Evolutionary conservation across 805 yeast genomes (phyloP).

Genomic region (Tetrapisispora phaffii): DNA sequence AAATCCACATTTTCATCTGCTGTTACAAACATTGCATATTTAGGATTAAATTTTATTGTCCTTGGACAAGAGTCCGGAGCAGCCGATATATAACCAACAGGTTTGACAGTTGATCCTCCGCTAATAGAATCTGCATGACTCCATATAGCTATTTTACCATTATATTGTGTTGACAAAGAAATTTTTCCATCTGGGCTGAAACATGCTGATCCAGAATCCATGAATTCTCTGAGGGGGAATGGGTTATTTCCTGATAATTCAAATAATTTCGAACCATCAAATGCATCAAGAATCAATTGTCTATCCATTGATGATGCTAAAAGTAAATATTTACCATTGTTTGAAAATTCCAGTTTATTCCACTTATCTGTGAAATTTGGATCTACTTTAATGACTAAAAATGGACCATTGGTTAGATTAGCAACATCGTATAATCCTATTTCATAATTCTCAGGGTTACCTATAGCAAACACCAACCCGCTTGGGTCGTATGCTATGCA

Average conservation of each 20-base stretch:
- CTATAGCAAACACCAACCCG: conserved; percentile 72
- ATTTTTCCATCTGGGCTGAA: conserved; percentile 60
- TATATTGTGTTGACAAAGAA: conserved; percentile 51
- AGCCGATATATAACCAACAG: conserved; percentile 20
- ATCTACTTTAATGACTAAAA: conserved; percentile 35
- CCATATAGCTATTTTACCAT: conserved; percentile 46
- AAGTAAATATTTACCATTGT: conserved; percentile 57
- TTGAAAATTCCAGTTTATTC: conserved; percentile 68
- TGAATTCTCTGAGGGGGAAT: conserved; percentile 35
- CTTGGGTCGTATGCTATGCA: conserved; percentile 72
- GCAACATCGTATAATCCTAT: conserved; percentile 54
- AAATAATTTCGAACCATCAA: conserved; percentile 44
- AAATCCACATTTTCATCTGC: conserved; percentile 32
- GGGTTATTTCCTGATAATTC: conserved; percentile 40
- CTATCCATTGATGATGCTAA: conserved; percentile 46
- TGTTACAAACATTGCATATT: conserved; percentile 31
- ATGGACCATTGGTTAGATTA: conserved; percentile 50
- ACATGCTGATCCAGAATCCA: conserved; percentile 47
- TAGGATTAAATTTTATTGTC: conserved; percentile 34
- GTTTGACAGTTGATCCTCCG: conserved; percentile 16
- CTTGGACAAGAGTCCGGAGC: conserved; percentile 33
- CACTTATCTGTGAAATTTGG: conserved; percentile 32
- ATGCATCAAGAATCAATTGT: conserved; percentile 63
- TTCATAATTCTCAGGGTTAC: conserved; percentile 34
- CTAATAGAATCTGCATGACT: conserved; percentile 32